These are phyloP conservation scores for Thelephora ganbajun DNA, from an alignment of 768 basidiomycete genomes.

Conservation along the genomic window DNA sequence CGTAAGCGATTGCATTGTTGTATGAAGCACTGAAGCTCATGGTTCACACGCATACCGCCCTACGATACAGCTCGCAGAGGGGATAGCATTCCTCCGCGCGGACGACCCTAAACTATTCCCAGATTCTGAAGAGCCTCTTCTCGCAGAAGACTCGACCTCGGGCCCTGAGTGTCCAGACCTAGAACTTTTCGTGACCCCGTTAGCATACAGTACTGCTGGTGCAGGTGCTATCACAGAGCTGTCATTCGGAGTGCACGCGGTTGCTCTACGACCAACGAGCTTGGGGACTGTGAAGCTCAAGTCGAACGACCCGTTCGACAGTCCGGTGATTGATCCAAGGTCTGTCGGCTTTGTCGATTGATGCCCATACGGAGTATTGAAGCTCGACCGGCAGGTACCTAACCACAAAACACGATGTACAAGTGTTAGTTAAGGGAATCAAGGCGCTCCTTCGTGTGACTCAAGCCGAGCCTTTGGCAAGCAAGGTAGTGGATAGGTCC, in stretches of 20 bases:
- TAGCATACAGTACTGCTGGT: slow-evolving; percentile 1
- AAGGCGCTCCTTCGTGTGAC: slow-evolving; percentile 24
- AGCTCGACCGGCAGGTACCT: slow-evolving; percentile 6
- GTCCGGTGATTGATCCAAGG: slow-evolving; percentile 15
- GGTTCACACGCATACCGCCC: no score
- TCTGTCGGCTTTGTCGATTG: slow-evolving; percentile 8
- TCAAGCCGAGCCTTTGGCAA: slow-evolving; percentile 23
- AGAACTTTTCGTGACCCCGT: slow-evolving; percentile 15
- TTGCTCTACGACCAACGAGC: slow-evolving; percentile 24
- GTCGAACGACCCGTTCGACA: slow-evolving; percentile 12
- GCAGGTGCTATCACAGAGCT: not conserved
- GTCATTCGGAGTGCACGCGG: not conserved
- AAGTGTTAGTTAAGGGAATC: slow-evolving; percentile 23
- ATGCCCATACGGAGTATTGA: not conserved
- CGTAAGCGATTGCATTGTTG: not conserved
- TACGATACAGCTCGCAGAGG: slow-evolving; percentile 22
- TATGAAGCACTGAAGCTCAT: not conserved
- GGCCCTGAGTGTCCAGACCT: slow-evolving; percentile 21
- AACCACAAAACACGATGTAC: slow-evolving; percentile 7
- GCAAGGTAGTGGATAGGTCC: slow-evolving; percentile 17
- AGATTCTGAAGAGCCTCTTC: not conserved
- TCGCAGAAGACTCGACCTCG: slow-evolving; percentile 18
- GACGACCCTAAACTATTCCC: slow-evolving; percentile 34
- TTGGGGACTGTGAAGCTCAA: slow-evolving; percentile 19
- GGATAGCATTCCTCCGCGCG: slow-evolving; percentile 39